Base-by-base conservation (phyloP, 2,329 filamentous ascomycete genomes). In the Penicillium italicum region DNA sequence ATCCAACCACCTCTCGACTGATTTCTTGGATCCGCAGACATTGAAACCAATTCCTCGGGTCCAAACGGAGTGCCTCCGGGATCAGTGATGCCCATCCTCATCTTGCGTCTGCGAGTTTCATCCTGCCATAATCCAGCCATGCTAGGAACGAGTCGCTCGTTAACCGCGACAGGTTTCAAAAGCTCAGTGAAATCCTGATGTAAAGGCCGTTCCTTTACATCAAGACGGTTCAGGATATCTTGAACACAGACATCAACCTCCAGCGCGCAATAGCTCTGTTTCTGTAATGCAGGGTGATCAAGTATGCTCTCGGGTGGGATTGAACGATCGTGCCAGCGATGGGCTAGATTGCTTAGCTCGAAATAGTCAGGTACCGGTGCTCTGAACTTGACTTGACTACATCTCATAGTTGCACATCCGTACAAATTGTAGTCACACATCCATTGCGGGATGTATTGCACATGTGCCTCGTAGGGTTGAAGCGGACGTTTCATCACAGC, bases 401-500 rank as follows among this genome's bases (percentile, higher is more conserved):
- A 88, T 56, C 93, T 84, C 61, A 97, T 85, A 66, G 93, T 95
- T 53, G 85, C 87, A 69, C 94, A 99, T 7, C 95, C 95, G 71
- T 96, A 97, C 62, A 99, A 79, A 69, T 97, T 99, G 78, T 95
- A 99, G 72, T 99, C 95, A 61, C 88, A 89, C 94, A 99, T 97
- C 84, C 95, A 99, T 74, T 99, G 95, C 10, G 94, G 80, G 9
- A 97, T 77, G 70, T 92, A 97, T 69, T 96, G 91, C 59, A 97
- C 74, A 71, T 99, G 95, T 18, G 90, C 91, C 74, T 99, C 94
- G 69, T 94, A 96, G 0, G 94, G 93, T 68, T 97, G 93, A 41
- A 99, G 88, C 24, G 84, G 82, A 56, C 83, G 84, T 69, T 90
- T 90, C 83, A 97, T 84, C 41, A 99, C 86, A 30, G 88, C 88